Percentiles rank a stretch among this genome's conserved stretches.
Conservation (phyloP, 176 grass and related monocot species). For the Dendrocalamus sinicus region DNA sequence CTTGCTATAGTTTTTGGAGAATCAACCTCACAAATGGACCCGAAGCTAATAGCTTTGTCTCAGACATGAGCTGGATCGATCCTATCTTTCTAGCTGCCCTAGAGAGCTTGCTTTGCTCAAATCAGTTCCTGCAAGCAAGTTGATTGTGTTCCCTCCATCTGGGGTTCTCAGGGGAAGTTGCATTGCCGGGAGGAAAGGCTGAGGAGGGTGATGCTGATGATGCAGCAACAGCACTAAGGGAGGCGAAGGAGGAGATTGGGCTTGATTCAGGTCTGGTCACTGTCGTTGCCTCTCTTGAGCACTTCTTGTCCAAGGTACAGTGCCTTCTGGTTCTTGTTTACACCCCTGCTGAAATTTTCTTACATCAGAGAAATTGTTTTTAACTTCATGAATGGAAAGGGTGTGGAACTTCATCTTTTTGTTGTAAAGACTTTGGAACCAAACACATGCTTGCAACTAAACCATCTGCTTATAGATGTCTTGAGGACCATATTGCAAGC, state of each 20-base stretch:
- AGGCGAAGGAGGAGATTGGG: constrained; percentile 76
- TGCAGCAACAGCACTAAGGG: constrained; percentile 64
- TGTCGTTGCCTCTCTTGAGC: constrained; percentile 58
- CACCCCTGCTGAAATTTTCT: not conserved
- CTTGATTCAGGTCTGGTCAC: constrained; percentile 63
- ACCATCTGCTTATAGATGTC: not conserved
- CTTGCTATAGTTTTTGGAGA: constrained; percentile 13
- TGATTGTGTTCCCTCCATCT: constrained; percentile 18
- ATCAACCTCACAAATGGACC: constrained; percentile 18
- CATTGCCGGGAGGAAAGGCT: constrained; percentile 74
- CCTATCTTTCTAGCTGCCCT: not conserved
- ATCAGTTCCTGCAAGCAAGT: not conserved
- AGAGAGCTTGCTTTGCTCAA: constrained; percentile 17
- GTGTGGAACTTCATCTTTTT: not conserved
- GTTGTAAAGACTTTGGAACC: constrained; percentile 2
- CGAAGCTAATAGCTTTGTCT: not conserved
- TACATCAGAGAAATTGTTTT: not conserved
- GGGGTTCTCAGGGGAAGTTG: constrained; percentile 63
- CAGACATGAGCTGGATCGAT: not conserved
- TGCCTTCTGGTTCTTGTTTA: not conserved
- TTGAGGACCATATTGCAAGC: not conserved
- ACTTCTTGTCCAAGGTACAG: constrained; percentile 66
- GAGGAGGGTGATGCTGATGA: constrained; percentile 75
- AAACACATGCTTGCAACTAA: constrained; percentile 17
- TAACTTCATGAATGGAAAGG: not conserved